Evolutionary conservation across 345 rosid genomes (phyloP), one percentile per base, ranked within the genome.

Genomic region (Citrus medica): DNA sequence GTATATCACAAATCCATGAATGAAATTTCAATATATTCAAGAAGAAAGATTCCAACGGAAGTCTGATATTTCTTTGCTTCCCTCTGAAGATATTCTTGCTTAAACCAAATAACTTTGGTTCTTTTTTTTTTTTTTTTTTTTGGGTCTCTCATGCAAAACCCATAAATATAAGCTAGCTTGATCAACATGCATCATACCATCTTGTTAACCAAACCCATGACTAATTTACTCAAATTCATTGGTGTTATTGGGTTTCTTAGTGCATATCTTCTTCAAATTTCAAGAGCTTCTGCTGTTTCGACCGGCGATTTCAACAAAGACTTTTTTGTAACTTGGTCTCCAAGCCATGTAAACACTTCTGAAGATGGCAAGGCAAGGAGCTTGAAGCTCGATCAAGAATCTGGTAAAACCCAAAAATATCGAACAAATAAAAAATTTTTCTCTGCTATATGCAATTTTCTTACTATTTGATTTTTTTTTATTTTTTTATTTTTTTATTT

Each of bases 241-340:
- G 33, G 53, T 1, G 35, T 84, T 28, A 8, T 87, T 48, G 76
- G 68, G 42, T 53, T 87, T 42, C 46, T 86, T 2, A 7, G 82
- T 25, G 7, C 84, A 42, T 78, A 68, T 78, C 56, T 82, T 40
- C 12, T 87, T 48, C 86, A 68, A 76, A 27, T 80, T 71, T 88
- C 93, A 4, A 19, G 76, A 55, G 85, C 93, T 67, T 86, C 92
- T 28, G 79, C 90, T 7, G 88, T 91, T 76, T 93, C 97, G 12
- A 83, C 90, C 0, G 93, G 94, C 51, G 81, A 93, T 86, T 94
- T 79, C 79, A 85, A 85, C 71, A 76, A 85, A 67, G 98, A 94
- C 66, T 94, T 94, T 85, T 85, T 65, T 27, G 88, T 88, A 30
- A 79, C 91, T 76, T 94, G 97, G 98, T 88, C 97, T 73, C 95